Evolutionary conservation across 2,329 filamentous ascomycete genomes (phyloP).

Genomic region (Colletotrichum lentis): DNA sequence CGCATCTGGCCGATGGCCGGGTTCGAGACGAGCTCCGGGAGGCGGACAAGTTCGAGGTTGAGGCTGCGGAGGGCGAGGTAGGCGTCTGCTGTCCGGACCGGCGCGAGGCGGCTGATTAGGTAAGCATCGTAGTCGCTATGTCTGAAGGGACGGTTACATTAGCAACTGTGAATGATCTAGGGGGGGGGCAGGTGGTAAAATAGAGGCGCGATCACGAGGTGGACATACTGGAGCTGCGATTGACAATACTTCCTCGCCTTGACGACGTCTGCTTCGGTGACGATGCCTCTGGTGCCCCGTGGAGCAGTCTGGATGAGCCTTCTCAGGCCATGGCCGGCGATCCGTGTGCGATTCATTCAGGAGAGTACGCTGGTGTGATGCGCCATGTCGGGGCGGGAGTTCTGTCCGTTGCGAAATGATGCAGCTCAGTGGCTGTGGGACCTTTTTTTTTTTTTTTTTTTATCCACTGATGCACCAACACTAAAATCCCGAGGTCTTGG

Average conservation of each 20-base stretch:
- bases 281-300: conserved; percentile 45
- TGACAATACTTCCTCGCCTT: conserved; percentile 64
- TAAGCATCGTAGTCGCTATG: conserved; percentile 90
- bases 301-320: conserved; percentile 45
- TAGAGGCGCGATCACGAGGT: not conserved
- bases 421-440: conserved; percentile 20
- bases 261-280: conserved; percentile 60
- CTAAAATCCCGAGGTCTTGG: conserved; percentile 18
- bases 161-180: not conserved
- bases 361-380: conserved; percentile 36
- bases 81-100: conserved; percentile 75
- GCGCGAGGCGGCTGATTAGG: conserved; percentile 85
- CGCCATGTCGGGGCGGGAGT: conserved; percentile 33
- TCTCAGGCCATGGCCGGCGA: conserved; percentile 50
- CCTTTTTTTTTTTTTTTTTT: not conserved
- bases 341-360: conserved; percentile 53
- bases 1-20: conserved; percentile 88
- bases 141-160: conserved; percentile 54
- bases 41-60: conserved; percentile 89
- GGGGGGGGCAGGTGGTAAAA: too few relatives aligned
- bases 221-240: conserved; percentile 59
- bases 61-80: conserved; percentile 92
- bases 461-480: not conserved
- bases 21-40: conserved; percentile 89
- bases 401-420: conserved; percentile 15